Conservation (phyloP, 2,329 filamentous ascomycete species). For the Drechslera avenae region DNA sequence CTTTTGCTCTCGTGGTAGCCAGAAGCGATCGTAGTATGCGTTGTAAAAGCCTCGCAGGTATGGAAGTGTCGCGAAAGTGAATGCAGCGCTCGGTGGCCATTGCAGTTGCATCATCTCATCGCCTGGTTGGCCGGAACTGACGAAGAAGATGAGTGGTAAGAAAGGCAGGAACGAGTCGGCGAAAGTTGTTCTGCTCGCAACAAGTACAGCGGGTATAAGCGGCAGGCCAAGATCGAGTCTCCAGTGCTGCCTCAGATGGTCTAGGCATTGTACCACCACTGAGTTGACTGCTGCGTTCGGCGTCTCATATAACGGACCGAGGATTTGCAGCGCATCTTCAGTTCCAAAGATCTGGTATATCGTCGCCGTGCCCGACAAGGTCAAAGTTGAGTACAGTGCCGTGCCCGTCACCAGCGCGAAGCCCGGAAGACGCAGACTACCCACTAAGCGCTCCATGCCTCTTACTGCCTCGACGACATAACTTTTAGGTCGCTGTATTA, state of each 20-base stretch:
- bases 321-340: conserved; percentile 63
- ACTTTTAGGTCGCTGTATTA: conserved; percentile 75
- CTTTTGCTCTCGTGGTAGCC: conserved; percentile 61
- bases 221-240: conserved; percentile 65
- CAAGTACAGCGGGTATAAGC: conserved; percentile 69
- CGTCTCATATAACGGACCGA: conserved; percentile 49
- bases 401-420: conserved; percentile 62
- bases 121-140: conserved; percentile 55
- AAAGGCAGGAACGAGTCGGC: conserved; percentile 68
- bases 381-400: conserved; percentile 51
- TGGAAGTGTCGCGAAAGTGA: conserved; percentile 69
- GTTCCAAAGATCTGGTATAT: conserved; percentile 69
- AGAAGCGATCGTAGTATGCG: conserved; percentile 63
- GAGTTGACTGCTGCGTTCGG: conserved; percentile 41
- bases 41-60: conserved; percentile 70
- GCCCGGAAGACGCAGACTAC: conserved; percentile 67
- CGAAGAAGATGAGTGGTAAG: conserved; percentile 66
- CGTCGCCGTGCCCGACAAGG: conserved; percentile 65
- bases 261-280: conserved; percentile 40
- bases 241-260: conserved; percentile 50
- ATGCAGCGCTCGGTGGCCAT: conserved; percentile 69
- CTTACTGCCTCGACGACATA: conserved; percentile 71
- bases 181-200: conserved; percentile 69
- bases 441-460: conserved; percentile 61
- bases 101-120: conserved; percentile 58